These are phyloP conservation scores for Pseudogymnoascus sp. DNA, from an alignment of 2,329 filamentous ascomycete genomes.

Conservation along the genomic window DNA sequence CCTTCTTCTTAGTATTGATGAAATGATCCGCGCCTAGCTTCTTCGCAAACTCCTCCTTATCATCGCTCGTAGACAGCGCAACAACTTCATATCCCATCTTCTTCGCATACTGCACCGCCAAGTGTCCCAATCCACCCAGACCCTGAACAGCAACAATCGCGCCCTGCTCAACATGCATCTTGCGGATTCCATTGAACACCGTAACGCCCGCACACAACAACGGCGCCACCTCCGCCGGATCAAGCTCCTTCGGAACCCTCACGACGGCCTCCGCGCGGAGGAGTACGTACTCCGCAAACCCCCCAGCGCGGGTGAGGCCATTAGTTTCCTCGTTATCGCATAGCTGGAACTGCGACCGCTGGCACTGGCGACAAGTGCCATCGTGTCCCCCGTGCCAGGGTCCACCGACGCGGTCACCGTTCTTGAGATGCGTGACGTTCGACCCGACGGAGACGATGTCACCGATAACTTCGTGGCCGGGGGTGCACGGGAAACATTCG, in stretches of 20 bases:
- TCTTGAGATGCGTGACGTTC: conserved; percentile 46
- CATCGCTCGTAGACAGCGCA: conserved; percentile 56
- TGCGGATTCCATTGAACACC: conserved; percentile 51
- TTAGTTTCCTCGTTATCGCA: conserved; percentile 56
- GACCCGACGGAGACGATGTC: conserved; percentile 53
- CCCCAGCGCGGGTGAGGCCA: conserved; percentile 57
- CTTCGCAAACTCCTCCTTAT: conserved; percentile 59
- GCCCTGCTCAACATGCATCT: conserved; percentile 43
- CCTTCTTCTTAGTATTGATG: conserved; percentile 46
- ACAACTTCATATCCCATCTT: conserved; percentile 69
- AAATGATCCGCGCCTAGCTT: conserved; percentile 53
- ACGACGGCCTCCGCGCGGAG: conserved; percentile 53
- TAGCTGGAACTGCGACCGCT: conserved; percentile 56
- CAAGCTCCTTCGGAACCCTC: conserved; percentile 42
- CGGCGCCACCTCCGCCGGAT: conserved; percentile 46
- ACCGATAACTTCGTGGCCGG: conserved; percentile 66
- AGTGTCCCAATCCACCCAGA: conserved; percentile 66
- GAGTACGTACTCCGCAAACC: conserved; percentile 56
- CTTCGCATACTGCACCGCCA: conserved; percentile 66
- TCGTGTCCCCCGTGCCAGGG: conserved; percentile 63
- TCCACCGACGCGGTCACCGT: conserved; percentile 59
- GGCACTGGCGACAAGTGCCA: conserved; percentile 51
- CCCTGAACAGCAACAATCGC: conserved; percentile 54
- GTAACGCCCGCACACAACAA: conserved; percentile 59
- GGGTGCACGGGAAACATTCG: conserved; percentile 49